phyloP scores from a whole-genome alignment of 768 basidiomycete genomes.

The Coprinellus aureogranulatus region DNA sequence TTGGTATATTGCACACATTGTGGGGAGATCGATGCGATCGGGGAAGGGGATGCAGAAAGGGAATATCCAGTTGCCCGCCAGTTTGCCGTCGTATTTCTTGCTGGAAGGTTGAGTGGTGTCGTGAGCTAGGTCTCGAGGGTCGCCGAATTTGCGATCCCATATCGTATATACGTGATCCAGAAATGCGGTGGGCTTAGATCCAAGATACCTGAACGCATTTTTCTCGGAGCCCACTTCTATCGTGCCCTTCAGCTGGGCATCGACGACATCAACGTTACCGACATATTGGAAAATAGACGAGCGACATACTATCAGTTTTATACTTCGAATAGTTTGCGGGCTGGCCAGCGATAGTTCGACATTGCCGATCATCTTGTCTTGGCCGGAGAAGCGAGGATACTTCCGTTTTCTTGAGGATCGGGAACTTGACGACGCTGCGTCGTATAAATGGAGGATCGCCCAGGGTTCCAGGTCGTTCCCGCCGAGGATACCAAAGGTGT shows the following conservation, averaged over 20 bases:
- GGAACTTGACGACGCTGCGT: neutral
- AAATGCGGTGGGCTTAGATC: neutral
- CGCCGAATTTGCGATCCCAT: constrained; percentile 6
- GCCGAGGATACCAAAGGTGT: neutral
- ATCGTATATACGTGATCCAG: neutral
- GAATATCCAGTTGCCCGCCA: neutral
- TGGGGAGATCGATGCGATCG: neutral
- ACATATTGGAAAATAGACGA: neutral
- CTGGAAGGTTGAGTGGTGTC: neutral
- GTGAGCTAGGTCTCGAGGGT: neutral
- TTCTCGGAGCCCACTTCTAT: neutral
- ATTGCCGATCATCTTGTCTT: neutral
- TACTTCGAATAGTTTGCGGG: constrained; percentile 2
- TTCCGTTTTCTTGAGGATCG: neutral
- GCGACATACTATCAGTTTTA: neutral
- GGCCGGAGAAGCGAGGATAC: neutral
- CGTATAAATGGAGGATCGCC: constrained; percentile 3
- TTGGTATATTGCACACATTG: neutral
- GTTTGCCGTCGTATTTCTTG: constrained; percentile 8
- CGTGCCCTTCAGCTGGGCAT: neutral
- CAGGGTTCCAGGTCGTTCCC: neutral
- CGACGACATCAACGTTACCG: neutral
- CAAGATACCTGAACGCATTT: neutral
- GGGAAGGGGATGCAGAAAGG: neutral
- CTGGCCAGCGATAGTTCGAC: neutral